These are phyloP conservation scores for Penicillium sp. DNA, from an alignment of 2,329 filamentous ascomycete genomes.

Conservation along the genomic window DNA sequence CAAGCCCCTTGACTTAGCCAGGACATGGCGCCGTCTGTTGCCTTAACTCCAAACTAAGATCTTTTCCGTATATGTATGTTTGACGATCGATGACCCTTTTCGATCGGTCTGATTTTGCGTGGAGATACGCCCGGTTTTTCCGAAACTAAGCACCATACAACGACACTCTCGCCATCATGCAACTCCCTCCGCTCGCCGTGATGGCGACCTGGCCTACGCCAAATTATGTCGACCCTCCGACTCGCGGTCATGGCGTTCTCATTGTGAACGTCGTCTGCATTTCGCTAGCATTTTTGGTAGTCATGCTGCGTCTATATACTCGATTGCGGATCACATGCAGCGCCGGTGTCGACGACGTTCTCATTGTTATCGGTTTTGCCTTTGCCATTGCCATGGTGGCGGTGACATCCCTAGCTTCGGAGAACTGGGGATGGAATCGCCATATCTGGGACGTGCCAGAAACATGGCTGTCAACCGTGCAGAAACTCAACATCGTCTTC, in stretches of 20 bases:
- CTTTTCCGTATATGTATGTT: background rate
- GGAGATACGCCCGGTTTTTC: background rate
- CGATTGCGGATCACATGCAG: constrained; percentile 51
- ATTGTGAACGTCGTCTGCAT: constrained; percentile 48
- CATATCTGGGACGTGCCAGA: constrained; percentile 49
- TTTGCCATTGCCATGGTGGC: constrained; percentile 44
- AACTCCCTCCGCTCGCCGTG: constrained; percentile 48
- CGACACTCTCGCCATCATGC: constrained; percentile 34
- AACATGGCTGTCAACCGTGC: constrained; percentile 32
- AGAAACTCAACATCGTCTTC: constrained; percentile 43
- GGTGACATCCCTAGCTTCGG: constrained; percentile 38
- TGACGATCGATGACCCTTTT: background rate
- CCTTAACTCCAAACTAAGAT: background rate
- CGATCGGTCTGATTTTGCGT: background rate
- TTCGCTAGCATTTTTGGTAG: constrained; percentile 46
- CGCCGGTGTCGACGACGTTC: constrained; percentile 52
- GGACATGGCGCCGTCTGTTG: constrained; percentile 1
- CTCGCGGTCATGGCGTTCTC: constrained; percentile 49
- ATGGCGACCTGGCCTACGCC: constrained; percentile 51
- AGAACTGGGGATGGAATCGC: constrained; percentile 43
- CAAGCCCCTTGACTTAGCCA: background rate
- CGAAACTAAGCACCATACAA: background rate
- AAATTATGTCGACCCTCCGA: constrained; percentile 53
- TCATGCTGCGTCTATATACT: constrained; percentile 52
- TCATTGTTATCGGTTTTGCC: constrained; percentile 51